Evolutionary conservation across 331 rosid genomes (phyloP).

Genomic region (Pyracantha coccinea): DNA sequence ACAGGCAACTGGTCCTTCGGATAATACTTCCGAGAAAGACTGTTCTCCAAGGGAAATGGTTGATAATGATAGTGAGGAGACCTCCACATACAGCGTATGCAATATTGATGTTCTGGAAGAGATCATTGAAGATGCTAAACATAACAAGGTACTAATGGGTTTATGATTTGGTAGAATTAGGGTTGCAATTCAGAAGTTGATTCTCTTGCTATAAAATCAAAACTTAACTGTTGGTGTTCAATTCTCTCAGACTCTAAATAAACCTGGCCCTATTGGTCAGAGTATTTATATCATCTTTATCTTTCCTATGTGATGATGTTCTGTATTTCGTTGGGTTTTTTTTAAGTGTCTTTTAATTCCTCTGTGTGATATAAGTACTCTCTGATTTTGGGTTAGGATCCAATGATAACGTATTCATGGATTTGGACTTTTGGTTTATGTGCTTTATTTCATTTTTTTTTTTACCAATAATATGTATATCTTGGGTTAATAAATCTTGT

Average conservation of each 20-base stretch:
- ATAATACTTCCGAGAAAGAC: conserved; percentile 14
- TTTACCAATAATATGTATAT: background rate
- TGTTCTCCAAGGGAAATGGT: conserved; percentile 17
- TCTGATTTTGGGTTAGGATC: background rate
- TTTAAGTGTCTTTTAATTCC: background rate
- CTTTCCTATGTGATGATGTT: background rate
- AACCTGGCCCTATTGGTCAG: background rate
- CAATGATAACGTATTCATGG: background rate
- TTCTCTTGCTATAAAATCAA: background rate
- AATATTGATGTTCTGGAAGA: conserved; percentile 59
- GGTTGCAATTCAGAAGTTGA: background rate
- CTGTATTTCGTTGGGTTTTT: background rate
- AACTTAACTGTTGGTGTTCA: background rate
- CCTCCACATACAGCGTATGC: conserved; percentile 15
- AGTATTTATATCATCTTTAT: background rate
- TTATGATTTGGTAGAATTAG: conserved; percentile 10
- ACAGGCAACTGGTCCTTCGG: conserved; percentile 18
- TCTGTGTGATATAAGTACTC: background rate
- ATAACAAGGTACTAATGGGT: conserved; percentile 61
- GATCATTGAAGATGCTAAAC: conserved; percentile 68
- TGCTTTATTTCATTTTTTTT: background rate
- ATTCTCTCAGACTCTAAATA: background rate
- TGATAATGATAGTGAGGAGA: conserved; percentile 29
- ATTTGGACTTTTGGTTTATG: background rate
- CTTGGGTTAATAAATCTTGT: background rate